Evolutionary conservation across 2,329 filamentous ascomycete genomes (phyloP), one percentile per base, ranked within the genome.

Genomic region (Periconia sp.): DNA sequence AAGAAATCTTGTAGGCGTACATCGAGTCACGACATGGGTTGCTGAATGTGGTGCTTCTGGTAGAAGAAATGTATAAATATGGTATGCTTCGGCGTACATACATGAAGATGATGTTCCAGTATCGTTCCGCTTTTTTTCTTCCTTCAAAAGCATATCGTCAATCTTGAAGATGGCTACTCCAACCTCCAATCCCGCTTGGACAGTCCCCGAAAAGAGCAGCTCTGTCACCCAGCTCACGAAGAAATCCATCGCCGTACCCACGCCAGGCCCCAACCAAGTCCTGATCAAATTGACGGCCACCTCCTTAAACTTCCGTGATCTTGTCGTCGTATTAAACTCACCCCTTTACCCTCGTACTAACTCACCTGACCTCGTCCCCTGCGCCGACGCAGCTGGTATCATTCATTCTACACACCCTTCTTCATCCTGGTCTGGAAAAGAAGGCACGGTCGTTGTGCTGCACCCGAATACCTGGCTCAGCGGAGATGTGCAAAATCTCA

Each of bases 371-470:
- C 48, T 59, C 3, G 40, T 59, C 4, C 54, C 56, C 8, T 43
- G 56, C 31, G 45, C 43, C 30, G 61, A 63, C 28, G 57, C 52
- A 8, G 53, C 54, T 3, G 61, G 61, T 2, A 35, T 42, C 9
- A 49, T 62, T 29, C 22, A 22, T 12, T 31, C 46, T 15, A 28
- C 40, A 1, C 39, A 43, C 16, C 12, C 44, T 3, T 12, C 16
- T 8, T 53, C 50, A 4, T 18, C 9, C 17, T 57, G 38, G 43
- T 17, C 17, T 4, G 24, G 39, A n/a, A 29, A 35, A 23, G 42
- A 52, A 34, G 40, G 51, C 11, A 15, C 32, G 10, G 19, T 11
- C 2, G 49, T 59, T 1, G 26, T 52, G 1, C 10, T 57, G 1
- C 43, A 55, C 25, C 29, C 44, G 3, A 43, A 26, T 17, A 40